A percentile compares a stretch with the other conserved stretches of the same genome.
Evolutionary conservation across 2,329 filamentous ascomycete species (phyloP).

Genomic region (Lachnellula occidentalis): DNA sequence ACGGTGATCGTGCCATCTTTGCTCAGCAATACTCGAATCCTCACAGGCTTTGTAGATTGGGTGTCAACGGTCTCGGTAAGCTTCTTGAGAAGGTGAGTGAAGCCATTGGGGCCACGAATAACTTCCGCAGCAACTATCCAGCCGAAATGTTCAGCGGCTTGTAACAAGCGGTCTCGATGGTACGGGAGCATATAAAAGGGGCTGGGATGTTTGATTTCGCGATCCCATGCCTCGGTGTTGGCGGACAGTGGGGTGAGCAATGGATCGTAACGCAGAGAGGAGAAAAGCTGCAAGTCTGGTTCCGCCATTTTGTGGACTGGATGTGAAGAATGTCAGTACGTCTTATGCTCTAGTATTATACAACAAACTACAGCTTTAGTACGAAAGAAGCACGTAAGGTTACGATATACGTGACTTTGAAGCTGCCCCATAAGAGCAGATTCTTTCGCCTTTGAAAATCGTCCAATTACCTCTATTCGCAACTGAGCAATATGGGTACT

Average conservation of each 20-base stretch:
- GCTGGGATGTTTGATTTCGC: conserved; percentile 43
- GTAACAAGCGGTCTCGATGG: conserved; percentile 74
- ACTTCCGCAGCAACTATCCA: conserved; percentile 44
- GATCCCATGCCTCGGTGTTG: conserved; percentile 33
- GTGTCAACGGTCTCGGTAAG: conserved; percentile 30
- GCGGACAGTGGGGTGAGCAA: conserved; percentile 37
- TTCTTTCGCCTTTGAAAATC: neutral
- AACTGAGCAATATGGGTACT: no score
- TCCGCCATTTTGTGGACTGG: conserved; percentile 1
- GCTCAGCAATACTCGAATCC: conserved; percentile 52
- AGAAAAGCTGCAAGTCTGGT: conserved; percentile 56
- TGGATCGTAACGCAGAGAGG: conserved; percentile 67
- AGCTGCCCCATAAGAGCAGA: neutral
- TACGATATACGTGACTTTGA: neutral
- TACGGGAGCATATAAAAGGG: conserved; percentile 75
- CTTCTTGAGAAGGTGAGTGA: conserved; percentile 38
- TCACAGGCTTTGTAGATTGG: conserved; percentile 34
- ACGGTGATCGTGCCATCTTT: conserved; percentile 43
- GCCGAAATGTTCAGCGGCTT: conserved; percentile 50
- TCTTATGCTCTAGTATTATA: neutral
- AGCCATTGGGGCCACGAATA: conserved; percentile 42
- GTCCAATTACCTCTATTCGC: no score
- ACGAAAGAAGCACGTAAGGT: neutral
- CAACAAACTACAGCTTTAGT: neutral
- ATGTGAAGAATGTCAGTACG: neutral